phyloP scores from a whole-genome alignment of 805 yeast species.

The Candida saitoana region DNA sequence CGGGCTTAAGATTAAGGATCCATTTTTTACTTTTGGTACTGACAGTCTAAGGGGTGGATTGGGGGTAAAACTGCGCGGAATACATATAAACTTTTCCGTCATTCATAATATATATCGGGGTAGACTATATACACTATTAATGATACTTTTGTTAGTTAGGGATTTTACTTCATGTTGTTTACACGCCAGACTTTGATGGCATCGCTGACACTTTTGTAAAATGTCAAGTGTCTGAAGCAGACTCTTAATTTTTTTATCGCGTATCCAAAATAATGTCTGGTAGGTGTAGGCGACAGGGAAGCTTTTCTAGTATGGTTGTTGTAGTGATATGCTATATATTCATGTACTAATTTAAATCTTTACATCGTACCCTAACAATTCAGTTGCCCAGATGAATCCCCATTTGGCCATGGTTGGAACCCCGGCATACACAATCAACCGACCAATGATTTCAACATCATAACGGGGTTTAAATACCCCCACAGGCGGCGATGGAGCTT shows the following conservation, averaged over 20 bases:
- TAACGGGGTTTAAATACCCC: slow-evolving; percentile 59
- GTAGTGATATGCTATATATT: no score
- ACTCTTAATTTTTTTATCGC: no score
- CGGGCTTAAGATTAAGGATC: not conserved
- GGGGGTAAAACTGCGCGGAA: not conserved
- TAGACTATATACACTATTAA: not conserved
- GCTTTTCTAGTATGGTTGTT: no score
- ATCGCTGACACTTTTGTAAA: no score
- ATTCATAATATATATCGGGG: not conserved
- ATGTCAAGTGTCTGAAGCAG: no score
- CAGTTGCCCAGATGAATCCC: slow-evolving; percentile 31
- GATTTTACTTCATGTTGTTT: no score
- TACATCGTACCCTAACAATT: slow-evolving; percentile 9
- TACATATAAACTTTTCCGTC: not conserved
- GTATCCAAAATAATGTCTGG: no score
- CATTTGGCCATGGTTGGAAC: slow-evolving; percentile 56
- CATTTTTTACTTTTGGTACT: no score
- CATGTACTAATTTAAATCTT: slow-evolving; percentile 5
- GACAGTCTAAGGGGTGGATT: not conserved
- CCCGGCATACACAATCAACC: slow-evolving; percentile 79
- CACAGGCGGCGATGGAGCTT: slow-evolving; percentile 10
- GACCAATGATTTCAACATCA: slow-evolving; percentile 72
- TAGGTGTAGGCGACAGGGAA: no score
- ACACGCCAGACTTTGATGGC: no score
- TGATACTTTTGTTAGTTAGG: no score